phyloP scores from a whole-genome alignment of 2,329 filamentous ascomycete genomes.

The Pezicula neosporulosa region DNA sequence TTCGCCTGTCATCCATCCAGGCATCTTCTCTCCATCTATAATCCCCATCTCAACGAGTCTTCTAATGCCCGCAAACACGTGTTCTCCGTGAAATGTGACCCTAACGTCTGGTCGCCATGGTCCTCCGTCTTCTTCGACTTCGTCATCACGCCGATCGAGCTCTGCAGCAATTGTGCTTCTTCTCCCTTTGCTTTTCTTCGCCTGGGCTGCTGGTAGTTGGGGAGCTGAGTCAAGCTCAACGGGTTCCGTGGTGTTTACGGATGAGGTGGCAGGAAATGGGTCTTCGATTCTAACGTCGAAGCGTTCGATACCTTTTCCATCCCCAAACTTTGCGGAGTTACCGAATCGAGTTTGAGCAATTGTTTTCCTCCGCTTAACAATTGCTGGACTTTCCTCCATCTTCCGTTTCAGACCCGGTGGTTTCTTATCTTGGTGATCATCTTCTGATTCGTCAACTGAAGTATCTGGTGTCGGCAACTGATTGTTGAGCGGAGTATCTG shows the following conservation, averaged over 20 bases:
- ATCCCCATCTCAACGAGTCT: conserved; percentile 74
- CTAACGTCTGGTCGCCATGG: conserved; percentile 56
- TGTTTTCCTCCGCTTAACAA: conserved; percentile 55
- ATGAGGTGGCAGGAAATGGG: conserved; percentile 39
- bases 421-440: conserved; percentile 8
- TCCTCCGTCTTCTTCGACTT: conserved; percentile 24
- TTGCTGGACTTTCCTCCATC: conserved; percentile 27
- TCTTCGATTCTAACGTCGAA: conserved; percentile 59
- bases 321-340: conserved; percentile 47
- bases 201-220: conserved; percentile 21
- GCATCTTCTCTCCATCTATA: conserved; percentile 75
- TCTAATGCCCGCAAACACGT: conserved; percentile 78
- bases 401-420: conserved; percentile 22
- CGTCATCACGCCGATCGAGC: conserved; percentile 22
- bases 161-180: conserved; percentile 20
- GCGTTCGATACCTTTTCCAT: conserved; percentile 59
- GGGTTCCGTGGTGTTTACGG: conserved; percentile 17
- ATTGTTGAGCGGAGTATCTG: conserved; percentile 47
- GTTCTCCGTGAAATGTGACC: conserved; percentile 69
- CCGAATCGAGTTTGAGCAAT: conserved; percentile 71
- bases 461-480: conserved; percentile 27
- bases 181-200: conserved; percentile 24
- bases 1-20: conserved; percentile 88
- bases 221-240: conserved; percentile 22
- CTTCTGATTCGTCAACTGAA: conserved; percentile 35